Conservation (phyloP, 208 protist species). For the Strigomonas culicis region DNA sequence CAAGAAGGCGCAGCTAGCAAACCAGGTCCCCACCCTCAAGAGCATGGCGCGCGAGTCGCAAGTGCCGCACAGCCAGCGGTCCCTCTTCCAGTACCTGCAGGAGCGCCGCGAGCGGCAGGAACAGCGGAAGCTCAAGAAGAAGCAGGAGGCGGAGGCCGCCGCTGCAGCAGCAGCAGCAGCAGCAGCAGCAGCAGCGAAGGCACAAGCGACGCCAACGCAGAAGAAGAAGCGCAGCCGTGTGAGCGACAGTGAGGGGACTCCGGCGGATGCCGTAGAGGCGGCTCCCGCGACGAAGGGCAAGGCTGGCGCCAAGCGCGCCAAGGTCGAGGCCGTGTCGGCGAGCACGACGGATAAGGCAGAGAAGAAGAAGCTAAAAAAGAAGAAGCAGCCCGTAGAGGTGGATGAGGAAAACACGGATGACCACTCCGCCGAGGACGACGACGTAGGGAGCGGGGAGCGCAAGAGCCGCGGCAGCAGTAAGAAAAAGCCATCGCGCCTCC, state of each 20-base stretch:
- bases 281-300: background rate
- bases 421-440: no score
- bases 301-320: no score
- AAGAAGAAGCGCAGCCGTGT: background rate
- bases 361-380: constrained; percentile 9
- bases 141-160: constrained; percentile 9
- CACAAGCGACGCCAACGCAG: constrained; percentile 7
- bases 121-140: constrained; percentile 21
- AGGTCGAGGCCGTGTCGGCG: no score
- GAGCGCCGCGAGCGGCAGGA: constrained; percentile 32
- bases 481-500: constrained; percentile 10
- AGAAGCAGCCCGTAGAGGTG: background rate
- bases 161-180: constrained; percentile 1
- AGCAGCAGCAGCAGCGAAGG: constrained; percentile 6
- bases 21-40: constrained; percentile 58
- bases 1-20: constrained; percentile 60
- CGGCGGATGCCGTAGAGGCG: background rate
- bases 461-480: constrained; percentile 4
- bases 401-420: constrained; percentile 19
- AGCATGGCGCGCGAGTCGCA: constrained; percentile 34
- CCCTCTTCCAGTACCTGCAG: constrained; percentile 59
- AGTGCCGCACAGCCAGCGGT: constrained; percentile 61
- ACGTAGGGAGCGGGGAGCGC: background rate
- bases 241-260: background rate
- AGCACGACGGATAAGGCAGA: constrained; percentile 4